phyloP scores from a whole-genome alignment of 441 rosid genomes.

The Brassica hybrid region DNA sequence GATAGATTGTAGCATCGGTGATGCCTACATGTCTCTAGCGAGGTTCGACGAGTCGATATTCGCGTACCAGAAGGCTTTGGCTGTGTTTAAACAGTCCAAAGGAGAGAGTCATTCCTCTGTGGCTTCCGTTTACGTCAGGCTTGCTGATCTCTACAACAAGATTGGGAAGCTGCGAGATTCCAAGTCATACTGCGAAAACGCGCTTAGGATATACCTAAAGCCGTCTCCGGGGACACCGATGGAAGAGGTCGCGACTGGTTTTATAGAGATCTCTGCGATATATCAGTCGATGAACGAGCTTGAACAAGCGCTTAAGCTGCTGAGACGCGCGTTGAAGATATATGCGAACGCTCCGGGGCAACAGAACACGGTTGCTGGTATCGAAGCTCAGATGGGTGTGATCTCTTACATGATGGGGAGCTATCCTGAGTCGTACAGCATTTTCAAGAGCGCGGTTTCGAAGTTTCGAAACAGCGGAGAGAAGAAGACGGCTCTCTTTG shows the following conservation, averaged over 20 bases:
- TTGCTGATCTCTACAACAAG: constrained; percentile 84
- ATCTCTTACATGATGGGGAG: constrained; percentile 84
- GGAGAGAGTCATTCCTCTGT: constrained; percentile 89
- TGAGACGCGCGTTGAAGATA: constrained; percentile 68
- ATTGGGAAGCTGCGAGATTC: constrained; percentile 83
- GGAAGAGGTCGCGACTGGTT: constrained; percentile 84
- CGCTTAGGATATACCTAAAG: constrained; percentile 72
- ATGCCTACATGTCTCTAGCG: constrained; percentile 77
- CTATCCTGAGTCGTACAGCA: constrained; percentile 67
- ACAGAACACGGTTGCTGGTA: constrained; percentile 82
- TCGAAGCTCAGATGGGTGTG: constrained; percentile 94
- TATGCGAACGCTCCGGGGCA: constrained; percentile 71
- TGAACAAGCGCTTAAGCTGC: constrained; percentile 67
- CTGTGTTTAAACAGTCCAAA: constrained; percentile 70
- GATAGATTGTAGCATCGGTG: constrained; percentile 93
- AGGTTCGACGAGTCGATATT: constrained; percentile 86
- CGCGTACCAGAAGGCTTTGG: constrained; percentile 88
- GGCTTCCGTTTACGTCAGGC: constrained; percentile 77
- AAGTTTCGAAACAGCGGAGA: constrained; percentile 83
- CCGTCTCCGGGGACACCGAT: constrained; percentile 65
- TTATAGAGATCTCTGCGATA: constrained; percentile 83
- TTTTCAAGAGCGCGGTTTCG: constrained; percentile 64
- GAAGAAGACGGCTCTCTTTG: constrained; percentile 80
- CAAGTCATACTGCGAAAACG: constrained; percentile 81
- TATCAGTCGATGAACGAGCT: constrained; percentile 87